phyloP scores from a whole-genome alignment of 2,329 filamentous ascomycete genomes.

The Colletotrichum sp. region DNA sequence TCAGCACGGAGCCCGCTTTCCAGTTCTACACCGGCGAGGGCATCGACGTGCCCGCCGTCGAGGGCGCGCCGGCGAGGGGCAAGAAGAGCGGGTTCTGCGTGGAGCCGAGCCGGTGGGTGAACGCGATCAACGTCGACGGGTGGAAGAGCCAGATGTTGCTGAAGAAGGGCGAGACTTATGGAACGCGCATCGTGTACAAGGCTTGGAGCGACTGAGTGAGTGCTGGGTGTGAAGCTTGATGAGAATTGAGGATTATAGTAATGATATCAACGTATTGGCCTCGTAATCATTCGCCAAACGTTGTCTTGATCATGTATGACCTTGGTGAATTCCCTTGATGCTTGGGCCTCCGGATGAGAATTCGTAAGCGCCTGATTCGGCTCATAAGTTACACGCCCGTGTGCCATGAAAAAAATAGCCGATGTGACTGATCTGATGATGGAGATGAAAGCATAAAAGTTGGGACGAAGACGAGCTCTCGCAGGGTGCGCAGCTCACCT shows the following conservation, averaged over 20 bases:
- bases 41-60: constrained; percentile 75
- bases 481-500: neutral
- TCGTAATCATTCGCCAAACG: neutral
- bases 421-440: neutral
- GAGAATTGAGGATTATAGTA: neutral
- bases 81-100: constrained; percentile 84
- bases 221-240: neutral
- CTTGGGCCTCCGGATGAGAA: neutral
- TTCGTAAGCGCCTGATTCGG: neutral
- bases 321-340: neutral
- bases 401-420: neutral
- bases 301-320: constrained; percentile 22
- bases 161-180: constrained; percentile 85
- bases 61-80: constrained; percentile 66
- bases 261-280: neutral
- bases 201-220: constrained; percentile 72
- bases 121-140: constrained; percentile 81
- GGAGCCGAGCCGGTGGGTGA: constrained; percentile 90
- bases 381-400: neutral
- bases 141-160: constrained; percentile 82
- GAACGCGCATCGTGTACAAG: constrained; percentile 81
- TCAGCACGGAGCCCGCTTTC: constrained; percentile 93
- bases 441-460: neutral
- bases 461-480: neutral
- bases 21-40: constrained; percentile 94